Conservation (phyloP, 768 basidiomycete species). For the Leccinum truebloodii region DNA sequence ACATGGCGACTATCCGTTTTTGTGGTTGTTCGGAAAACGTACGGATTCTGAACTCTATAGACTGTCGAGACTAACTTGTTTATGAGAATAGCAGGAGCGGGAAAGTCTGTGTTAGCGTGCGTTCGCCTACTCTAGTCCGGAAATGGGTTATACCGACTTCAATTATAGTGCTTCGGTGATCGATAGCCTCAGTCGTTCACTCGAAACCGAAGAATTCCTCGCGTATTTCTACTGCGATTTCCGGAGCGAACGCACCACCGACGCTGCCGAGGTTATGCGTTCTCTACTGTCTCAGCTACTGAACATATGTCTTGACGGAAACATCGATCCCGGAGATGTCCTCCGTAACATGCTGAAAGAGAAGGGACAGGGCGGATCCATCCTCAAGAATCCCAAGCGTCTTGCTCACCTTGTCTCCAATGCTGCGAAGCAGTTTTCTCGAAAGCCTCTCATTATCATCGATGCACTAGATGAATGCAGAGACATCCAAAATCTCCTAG, state of each 20-base stretch:
- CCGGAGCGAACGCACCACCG: background rate
- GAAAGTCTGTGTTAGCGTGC: background rate
- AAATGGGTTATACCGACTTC: background rate
- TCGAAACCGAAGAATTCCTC: background rate
- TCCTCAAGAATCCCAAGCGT: background rate
- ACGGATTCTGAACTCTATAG: background rate
- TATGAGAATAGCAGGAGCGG: background rate
- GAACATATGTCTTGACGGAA: background rate
- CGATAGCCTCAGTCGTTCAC: background rate
- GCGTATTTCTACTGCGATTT: background rate
- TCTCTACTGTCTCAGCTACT: background rate
- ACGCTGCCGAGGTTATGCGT: background rate
- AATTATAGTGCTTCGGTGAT: background rate
- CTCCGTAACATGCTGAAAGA: background rate
- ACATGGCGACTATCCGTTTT: background rate
- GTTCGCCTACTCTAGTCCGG: background rate
- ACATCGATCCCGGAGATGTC: background rate
- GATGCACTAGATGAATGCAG: constrained; percentile 23
- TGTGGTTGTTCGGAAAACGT: constrained; percentile 2
- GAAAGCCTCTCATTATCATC: constrained; percentile 8
- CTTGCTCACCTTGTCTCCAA: constrained; percentile 4
- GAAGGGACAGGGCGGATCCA: background rate
- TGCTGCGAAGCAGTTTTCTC: background rate
- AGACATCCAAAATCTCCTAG: constrained; percentile 2
- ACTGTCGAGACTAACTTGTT: background rate